phyloP scores from a whole-genome alignment of 208 protist genomes.

The Crithidia mellificae region DNA sequence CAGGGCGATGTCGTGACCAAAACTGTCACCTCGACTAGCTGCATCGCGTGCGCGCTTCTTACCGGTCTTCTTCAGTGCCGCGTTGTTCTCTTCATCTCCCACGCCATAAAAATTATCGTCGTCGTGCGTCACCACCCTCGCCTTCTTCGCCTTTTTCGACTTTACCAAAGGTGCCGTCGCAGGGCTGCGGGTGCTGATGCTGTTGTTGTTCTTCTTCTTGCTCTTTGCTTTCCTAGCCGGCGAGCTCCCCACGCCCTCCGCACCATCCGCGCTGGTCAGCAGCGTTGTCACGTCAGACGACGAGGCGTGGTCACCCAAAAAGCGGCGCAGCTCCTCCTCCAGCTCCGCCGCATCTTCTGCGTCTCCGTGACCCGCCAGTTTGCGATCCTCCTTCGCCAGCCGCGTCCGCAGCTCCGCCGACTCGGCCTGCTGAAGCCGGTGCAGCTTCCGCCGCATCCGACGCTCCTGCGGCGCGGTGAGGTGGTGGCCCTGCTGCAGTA shows the following conservation, averaged over 20 bases:
- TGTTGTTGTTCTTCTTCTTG: slow-evolving; percentile 1
- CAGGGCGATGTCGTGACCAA: background rate
- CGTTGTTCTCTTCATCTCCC: background rate
- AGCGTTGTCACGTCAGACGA: slow-evolving; percentile 21
- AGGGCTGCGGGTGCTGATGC: background rate
- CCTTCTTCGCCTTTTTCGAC: background rate
- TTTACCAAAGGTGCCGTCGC: too few relatives aligned
- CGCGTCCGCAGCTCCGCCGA: slow-evolving; percentile 15
- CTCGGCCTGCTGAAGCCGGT: slow-evolving; percentile 26
- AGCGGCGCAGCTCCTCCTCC: slow-evolving; percentile 46
- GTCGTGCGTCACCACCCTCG: background rate
- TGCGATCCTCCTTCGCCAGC: slow-evolving; percentile 16
- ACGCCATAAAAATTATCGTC: background rate
- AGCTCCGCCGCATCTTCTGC: slow-evolving; percentile 41
- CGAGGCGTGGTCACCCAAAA: slow-evolving; percentile 51
- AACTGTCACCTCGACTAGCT: background rate
- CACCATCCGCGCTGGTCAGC: slow-evolving; percentile 11
- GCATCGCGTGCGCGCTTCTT: background rate
- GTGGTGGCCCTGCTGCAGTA: slow-evolving; percentile 23
- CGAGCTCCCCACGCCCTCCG: background rate
- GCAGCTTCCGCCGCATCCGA: slow-evolving; percentile 26
- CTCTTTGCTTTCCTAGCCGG: background rate
- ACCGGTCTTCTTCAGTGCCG: background rate
- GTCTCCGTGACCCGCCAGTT: slow-evolving; percentile 2
- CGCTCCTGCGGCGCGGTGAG: slow-evolving; percentile 29